These are phyloP conservation scores for Verticillium klebahnii DNA, from an alignment of 2,329 filamentous ascomycete species.

Conservation along the genomic window DNA sequence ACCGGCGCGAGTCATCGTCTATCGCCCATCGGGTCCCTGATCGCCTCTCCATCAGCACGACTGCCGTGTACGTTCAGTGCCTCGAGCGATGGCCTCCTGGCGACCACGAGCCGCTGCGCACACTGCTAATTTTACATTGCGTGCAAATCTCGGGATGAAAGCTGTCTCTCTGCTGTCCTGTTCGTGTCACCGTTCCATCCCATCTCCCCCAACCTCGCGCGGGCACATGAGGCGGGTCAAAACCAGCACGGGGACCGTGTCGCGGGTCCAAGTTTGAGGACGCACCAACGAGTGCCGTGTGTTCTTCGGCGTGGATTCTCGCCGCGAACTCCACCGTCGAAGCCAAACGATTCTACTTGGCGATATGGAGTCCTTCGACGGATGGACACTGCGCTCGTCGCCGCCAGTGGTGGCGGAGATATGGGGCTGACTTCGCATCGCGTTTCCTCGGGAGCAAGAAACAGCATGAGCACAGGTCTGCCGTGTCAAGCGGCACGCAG, in stretches of 20 bases:
- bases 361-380: background rate
- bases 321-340: background rate
- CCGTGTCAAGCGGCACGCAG: background rate
- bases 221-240: background rate
- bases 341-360: background rate
- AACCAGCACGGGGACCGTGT: background rate
- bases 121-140: background rate
- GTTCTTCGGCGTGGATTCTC: background rate
- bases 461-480: too few species aligned
- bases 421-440: background rate
- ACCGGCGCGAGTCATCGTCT: background rate
- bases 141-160: background rate
- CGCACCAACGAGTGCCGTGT: background rate
- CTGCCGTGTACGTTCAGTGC: background rate
- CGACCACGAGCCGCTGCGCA: background rate
- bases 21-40: background rate
- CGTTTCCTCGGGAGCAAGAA: background rate
- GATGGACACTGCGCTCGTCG: background rate
- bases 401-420: too few species aligned
- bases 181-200: background rate
- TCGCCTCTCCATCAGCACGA: background rate
- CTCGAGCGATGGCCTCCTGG: background rate
- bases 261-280: background rate
- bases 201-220: background rate
- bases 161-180: background rate